Conservation (phyloP, 2,329 filamentous ascomycete species). For the Aureobasidium sp. region DNA sequence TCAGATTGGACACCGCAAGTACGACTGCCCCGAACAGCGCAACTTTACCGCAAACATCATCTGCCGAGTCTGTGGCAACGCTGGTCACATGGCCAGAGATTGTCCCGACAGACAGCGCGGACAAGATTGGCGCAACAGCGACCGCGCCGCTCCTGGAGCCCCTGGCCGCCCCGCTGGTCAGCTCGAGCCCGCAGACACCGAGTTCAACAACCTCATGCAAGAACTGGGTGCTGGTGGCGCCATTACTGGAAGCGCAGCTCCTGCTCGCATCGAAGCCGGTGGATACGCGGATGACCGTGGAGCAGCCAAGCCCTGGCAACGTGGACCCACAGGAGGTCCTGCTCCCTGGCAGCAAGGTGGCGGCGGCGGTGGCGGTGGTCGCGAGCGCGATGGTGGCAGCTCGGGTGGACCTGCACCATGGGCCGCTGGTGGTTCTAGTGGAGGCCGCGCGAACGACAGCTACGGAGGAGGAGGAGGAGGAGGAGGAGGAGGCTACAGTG, state of each 20-base stretch:
- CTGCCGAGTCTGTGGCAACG: slow-evolving; percentile 94
- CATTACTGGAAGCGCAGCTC: slow-evolving; percentile 48
- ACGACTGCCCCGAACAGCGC: slow-evolving; percentile 93
- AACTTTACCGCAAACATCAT: slow-evolving; percentile 99
- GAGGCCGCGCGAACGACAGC: slow-evolving; percentile 18
- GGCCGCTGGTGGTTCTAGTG: slow-evolving; percentile 13
- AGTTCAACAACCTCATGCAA: slow-evolving; percentile 98
- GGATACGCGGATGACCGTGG: slow-evolving; percentile 44
- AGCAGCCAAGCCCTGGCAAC: slow-evolving; percentile 72
- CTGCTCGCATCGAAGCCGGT: slow-evolving; percentile 75
- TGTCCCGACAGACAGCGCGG: slow-evolving; percentile 92
- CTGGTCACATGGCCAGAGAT: slow-evolving; percentile 95
- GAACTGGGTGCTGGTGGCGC: slow-evolving; percentile 73
- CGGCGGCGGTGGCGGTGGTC: slow-evolving; percentile 16
- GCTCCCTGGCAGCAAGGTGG: slow-evolving; percentile 19
- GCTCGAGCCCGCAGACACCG: slow-evolving; percentile 71
- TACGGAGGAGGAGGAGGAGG: too few relatives aligned
- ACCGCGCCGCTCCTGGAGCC: slow-evolving; percentile 30
- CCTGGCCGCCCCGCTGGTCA: slow-evolving; percentile 40
- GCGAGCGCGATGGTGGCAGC: slow-evolving; percentile 16
- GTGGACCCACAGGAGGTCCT: slow-evolving; percentile 65
- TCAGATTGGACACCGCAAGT: slow-evolving; percentile 97
- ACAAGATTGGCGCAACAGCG: slow-evolving; percentile 81
- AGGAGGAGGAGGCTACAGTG: slow-evolving; percentile 16
- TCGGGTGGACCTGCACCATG: slow-evolving; percentile 8